Evolutionary conservation across 2,329 filamentous ascomycete species (phyloP), one percentile per base, ranked within the genome.

Genomic region (Beauveria medogensis): DNA sequence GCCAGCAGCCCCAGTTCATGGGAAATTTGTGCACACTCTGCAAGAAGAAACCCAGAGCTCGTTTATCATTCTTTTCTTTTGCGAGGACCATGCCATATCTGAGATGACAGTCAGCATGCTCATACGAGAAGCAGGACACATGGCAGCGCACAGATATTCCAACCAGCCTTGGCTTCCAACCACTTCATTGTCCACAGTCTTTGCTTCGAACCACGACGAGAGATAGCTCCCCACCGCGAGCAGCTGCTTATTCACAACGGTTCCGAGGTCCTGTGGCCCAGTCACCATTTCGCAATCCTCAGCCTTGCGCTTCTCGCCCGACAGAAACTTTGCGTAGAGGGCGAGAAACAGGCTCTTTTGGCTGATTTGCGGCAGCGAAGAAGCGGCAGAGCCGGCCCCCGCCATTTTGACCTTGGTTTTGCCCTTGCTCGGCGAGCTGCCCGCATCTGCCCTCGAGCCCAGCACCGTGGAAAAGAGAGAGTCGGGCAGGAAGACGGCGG

Each of bases 271-370:
- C 62, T 92, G 87, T 1, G 94, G 93, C 0, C 94, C 94, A 75
- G 97, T 85, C 55, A 99, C 90, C 89, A 97, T 97, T 75, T 99
- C 94, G 24, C 90, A 91, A 62, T 97, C 93, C 73, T 99, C 94
- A 68, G 96, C 91, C 74, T 93, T 96, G 65, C 91, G 86, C 79
- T 97, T 97, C 78, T 99, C 94, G 1, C 94, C 94, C 0, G 92
- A 89, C 65, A 97, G 84, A 70, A 92, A 92, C 70, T 93, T 95
- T 50, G 94, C 91, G 69, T 99, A 99, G 4, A 97, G 78, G 0
- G 92, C 89, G 12, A 99, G 80, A 70, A 99, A 99, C 22, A 97
- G 75, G 57, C 93, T 92, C 75, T 93, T 95, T 72, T 97, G 92
- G 71, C 92, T 97, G 56, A 97, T 71, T 57, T 74, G 76, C 2